Evolutionary conservation across 2,329 filamentous ascomycete species (phyloP).

Genomic region (Apiospora marii): DNA sequence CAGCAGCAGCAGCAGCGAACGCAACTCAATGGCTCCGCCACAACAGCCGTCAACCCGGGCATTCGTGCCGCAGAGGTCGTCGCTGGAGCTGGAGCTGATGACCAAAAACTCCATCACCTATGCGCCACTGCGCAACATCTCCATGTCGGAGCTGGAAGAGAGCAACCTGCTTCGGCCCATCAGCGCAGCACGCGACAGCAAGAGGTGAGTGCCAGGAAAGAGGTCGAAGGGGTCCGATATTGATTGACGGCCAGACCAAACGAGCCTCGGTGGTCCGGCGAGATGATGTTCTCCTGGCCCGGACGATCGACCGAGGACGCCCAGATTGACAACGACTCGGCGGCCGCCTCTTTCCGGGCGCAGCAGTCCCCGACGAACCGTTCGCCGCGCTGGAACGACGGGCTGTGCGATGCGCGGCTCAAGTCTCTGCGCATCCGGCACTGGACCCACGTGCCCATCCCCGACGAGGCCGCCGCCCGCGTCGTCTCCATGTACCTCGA

Average conservation of each 20-base stretch:
- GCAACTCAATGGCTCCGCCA: no score
- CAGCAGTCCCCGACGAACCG: background rate
- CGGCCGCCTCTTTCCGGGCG: background rate
- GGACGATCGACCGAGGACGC: background rate
- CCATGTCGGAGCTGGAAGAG: background rate
- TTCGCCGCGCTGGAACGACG: background rate
- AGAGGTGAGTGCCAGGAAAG: background rate
- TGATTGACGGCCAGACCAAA: background rate
- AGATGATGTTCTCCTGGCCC: background rate
- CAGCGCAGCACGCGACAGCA: background rate
- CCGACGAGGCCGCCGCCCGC: slow-evolving; percentile 39
- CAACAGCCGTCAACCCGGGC: background rate
- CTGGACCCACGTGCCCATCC: slow-evolving; percentile 45
- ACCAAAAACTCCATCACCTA: slow-evolving; percentile 15
- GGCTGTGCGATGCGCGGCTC: slow-evolving; percentile 40
- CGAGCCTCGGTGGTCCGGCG: background rate
- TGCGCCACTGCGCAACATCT: background rate
- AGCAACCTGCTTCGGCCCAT: slow-evolving; percentile 20
- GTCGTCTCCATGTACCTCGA: slow-evolving; percentile 46
- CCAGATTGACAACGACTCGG: slow-evolving; percentile 6
- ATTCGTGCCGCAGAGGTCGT: background rate
- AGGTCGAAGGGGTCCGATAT: no score
- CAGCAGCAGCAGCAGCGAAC: background rate
- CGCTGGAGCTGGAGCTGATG: slow-evolving; percentile 19
- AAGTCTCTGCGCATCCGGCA: slow-evolving; percentile 38